Base-by-base conservation (phyloP, 2,329 filamentous ascomycete genomes). In the Ploettnerulaceae sp. region DNA sequence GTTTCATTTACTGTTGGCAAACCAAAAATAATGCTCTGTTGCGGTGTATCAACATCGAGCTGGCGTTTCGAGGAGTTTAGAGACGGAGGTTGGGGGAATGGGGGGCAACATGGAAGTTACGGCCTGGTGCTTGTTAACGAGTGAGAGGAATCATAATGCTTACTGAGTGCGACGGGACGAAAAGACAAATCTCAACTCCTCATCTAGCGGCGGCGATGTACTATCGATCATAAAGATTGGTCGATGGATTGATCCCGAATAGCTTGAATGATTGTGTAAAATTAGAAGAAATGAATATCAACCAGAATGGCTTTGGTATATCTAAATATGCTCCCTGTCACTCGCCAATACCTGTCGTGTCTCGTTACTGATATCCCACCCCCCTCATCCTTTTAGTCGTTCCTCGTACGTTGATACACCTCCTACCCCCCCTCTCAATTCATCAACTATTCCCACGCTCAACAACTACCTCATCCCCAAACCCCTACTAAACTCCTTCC, bases 141-240 rank as follows among this genome's bases (percentile, higher is more conserved):
- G 11, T 20, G 25, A 9, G 15, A 12, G 5, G 26, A 8, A 33
- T 18, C 17, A 22, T 29, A 22, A 20, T 34, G 28, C 15, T 22
- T 18, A 12, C 5, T 12, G 18, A 15, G 25, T n/a, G 31, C 12
- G 22, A 35, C 28, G 28, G 36, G 41, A 47, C 28, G 25, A 35
- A 48, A 56, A 56, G 53, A 57, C 32, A 56, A 58, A 57, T 60
- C 58, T 59, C 58, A 56, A 55, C 58, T 60, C 58, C 51, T 25
- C 29, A 35, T 34, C 29, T 28, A 21, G 40, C 40, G 40, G 40
- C 29, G 31, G 31, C 28, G 36, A 39, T 39, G n/a, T n/a, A n/a
- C n/a, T n/a, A 22, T 17, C 14, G 20, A 20, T 39, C 36, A 39
- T 28, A 39, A 28, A 28, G 36, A 39, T 39, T 39, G 36, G 28